Conservation (phyloP, 768 basidiomycete species). For the Termitomyces titanicus region DNA sequence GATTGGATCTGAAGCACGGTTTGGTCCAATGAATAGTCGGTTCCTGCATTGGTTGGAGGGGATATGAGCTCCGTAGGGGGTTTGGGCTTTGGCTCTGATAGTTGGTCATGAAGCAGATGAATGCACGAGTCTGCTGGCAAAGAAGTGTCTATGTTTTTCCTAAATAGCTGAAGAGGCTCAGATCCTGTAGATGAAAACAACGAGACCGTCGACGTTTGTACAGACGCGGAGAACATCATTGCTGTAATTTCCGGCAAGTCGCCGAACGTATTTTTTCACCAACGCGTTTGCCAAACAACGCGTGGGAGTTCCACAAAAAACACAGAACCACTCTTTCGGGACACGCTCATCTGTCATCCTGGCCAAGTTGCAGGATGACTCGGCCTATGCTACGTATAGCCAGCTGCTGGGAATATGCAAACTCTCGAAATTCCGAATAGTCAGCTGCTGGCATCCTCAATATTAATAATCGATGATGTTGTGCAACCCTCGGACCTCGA, state of each 20-base stretch:
- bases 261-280: not conserved
- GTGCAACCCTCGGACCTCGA: constrained; percentile 1
- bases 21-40: constrained; percentile 46
- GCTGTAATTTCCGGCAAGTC: not conserved
- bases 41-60: constrained; percentile 25
- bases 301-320: no score
- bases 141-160: constrained; percentile 38
- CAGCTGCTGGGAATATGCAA: no score
- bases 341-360: no score
- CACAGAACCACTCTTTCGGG: no score
- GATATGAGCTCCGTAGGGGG: constrained; percentile 44
- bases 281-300: constrained; percentile 1
- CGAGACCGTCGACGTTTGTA: constrained; percentile 65
- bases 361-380: no score
- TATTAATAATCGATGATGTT: no score
- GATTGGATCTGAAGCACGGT: constrained; percentile 80
- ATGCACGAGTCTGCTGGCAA: constrained; percentile 62
- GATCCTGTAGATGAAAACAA: constrained; percentile 72
- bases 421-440: no score
- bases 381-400: not conserved
- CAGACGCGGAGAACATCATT: constrained; percentile 50
- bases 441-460: no score
- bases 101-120: constrained; percentile 57
- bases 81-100: constrained; percentile 46
- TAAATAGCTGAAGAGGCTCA: constrained; percentile 58